Percentiles rank a stretch among this genome's conserved stretches.
phyloP scores from a whole-genome alignment of 257 asterid species.

The Lycium barbarum region DNA sequence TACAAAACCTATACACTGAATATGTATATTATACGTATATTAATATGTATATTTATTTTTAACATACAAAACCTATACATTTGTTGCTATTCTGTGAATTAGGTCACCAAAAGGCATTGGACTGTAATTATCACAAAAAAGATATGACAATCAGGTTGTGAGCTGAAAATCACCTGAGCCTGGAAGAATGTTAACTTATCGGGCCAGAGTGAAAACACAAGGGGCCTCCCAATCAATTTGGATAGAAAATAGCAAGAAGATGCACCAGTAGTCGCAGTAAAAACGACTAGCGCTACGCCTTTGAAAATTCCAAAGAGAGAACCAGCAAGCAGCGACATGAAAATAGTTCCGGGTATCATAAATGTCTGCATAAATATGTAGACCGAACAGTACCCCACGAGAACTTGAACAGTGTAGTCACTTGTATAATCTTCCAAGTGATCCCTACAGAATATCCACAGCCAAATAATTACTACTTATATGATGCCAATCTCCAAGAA shows the following conservation, averaged over 20 bases:
- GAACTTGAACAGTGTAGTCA: conserved; percentile 87
- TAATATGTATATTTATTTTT: too few relatives aligned
- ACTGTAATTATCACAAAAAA: background rate
- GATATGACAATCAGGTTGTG: background rate
- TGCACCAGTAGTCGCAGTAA: conserved; percentile 92
- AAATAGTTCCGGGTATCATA: conserved; percentile 96
- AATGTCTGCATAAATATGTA: conserved; percentile 98
- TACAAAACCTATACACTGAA: too few relatives aligned
- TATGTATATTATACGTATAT: too few relatives aligned
- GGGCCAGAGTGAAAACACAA: conserved; percentile 92
- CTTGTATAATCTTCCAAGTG: conserved; percentile 87
- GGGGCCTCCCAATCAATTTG: conserved; percentile 83
- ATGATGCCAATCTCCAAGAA: background rate
- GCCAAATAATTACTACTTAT: background rate
- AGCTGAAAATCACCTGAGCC: conserved; percentile 61
- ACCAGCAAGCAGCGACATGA: conserved; percentile 96
- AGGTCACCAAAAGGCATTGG: too few relatives aligned
- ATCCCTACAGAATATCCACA: conserved; percentile 52
- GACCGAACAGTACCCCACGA: conserved; percentile 82
- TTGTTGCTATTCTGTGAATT: too few relatives aligned
- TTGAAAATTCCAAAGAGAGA: conserved; percentile 83
- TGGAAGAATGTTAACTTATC: conserved; percentile 83
- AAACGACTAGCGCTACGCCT: conserved; percentile 91
- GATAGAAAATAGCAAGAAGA: conserved; percentile 91
- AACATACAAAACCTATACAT: too few relatives aligned